These are phyloP conservation scores for Thraustotheca clavata DNA, from an alignment of 352 stramenopile genomes.

Conservation along the genomic window DNA sequence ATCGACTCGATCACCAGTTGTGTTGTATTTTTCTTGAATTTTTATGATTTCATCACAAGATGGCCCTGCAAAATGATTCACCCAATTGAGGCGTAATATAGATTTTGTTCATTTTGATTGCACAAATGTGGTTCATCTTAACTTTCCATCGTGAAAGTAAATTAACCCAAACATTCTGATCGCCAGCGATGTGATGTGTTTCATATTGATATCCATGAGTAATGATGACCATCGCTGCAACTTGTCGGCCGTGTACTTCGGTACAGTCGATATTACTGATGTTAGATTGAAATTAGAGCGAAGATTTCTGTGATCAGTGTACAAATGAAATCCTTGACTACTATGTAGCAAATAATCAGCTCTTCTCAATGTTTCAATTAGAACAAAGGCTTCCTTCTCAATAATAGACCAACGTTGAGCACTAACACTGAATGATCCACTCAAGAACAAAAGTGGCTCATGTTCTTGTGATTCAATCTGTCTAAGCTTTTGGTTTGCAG, in stretches of 20 bases:
- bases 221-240: constrained; percentile 11
- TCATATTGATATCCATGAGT: constrained; percentile 21
- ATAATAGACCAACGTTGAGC: constrained; percentile 23
- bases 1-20: too few species aligned
- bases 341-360: constrained; percentile 5
- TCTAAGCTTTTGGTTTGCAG: not conserved
- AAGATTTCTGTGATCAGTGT: constrained; percentile 10
- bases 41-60: too few species aligned
- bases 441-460: constrained; percentile 23
- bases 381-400: constrained; percentile 25
- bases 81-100: too few species aligned
- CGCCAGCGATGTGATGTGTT: constrained; percentile 16
- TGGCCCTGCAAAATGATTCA: too few species aligned
- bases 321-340: constrained; percentile 4
- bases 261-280: not conserved
- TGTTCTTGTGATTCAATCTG: constrained; percentile 21
- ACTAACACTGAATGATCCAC: constrained; percentile 18
- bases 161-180: constrained; percentile 19
- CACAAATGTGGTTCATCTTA: not conserved
- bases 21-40: too few species aligned
- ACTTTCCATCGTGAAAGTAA: constrained; percentile 19
- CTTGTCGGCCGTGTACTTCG: constrained; percentile 12
- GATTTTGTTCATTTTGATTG: too few species aligned
- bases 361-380: constrained; percentile 22
- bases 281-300: constrained; percentile 16